A percentile compares a stretch with the other conserved stretches of the same genome.
Conservation (phyloP, 2,329 filamentous ascomycete genomes). For the Cyclaneusma minus region DNA sequence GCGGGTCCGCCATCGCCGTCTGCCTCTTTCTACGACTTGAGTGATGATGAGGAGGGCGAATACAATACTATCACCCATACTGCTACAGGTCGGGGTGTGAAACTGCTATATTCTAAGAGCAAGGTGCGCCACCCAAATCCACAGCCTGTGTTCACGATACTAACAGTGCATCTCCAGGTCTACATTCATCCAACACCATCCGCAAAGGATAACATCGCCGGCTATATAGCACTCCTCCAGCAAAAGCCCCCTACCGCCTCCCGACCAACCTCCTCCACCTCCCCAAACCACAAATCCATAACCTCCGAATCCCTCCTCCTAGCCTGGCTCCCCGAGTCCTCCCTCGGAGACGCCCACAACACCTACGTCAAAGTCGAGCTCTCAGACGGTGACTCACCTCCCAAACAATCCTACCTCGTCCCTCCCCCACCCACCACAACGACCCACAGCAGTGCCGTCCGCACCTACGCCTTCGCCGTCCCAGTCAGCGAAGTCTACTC, state of each 20-base stretch:
- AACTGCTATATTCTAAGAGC: slow-evolving; percentile 90
- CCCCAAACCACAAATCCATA: slow-evolving; percentile 28
- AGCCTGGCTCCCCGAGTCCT: slow-evolving; percentile 84
- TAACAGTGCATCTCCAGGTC: slow-evolving; percentile 37
- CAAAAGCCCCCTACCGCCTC: slow-evolving; percentile 47
- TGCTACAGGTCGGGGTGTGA: slow-evolving; percentile 67
- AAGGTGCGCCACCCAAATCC: slow-evolving; percentile 46
- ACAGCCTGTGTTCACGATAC: slow-evolving; percentile 1
- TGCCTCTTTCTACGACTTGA: slow-evolving; percentile 87
- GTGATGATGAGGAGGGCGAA: slow-evolving; percentile 87
- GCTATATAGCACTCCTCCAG: slow-evolving; percentile 84
- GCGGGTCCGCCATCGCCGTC: slow-evolving; percentile 48
- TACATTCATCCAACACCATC: slow-evolving; percentile 92
- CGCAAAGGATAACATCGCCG: slow-evolving; percentile 87
- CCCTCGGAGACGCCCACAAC: slow-evolving; percentile 69
- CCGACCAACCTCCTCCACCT: slow-evolving; percentile 14
- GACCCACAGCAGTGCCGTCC: slow-evolving; percentile 50
- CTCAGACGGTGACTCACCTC: slow-evolving; percentile 63
- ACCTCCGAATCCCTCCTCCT: slow-evolving; percentile 63
- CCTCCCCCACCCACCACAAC: slow-evolving; percentile 81
- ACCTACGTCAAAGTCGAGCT: slow-evolving; percentile 95
- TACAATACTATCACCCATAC: slow-evolving; percentile 87
- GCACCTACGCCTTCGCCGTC: slow-evolving; percentile 81
- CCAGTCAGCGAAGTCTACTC: slow-evolving; percentile 86
- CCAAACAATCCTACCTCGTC: slow-evolving; percentile 78